phyloP scores from a whole-genome alignment of 2,329 filamentous ascomycete species.

The Amauroascus niger region DNA sequence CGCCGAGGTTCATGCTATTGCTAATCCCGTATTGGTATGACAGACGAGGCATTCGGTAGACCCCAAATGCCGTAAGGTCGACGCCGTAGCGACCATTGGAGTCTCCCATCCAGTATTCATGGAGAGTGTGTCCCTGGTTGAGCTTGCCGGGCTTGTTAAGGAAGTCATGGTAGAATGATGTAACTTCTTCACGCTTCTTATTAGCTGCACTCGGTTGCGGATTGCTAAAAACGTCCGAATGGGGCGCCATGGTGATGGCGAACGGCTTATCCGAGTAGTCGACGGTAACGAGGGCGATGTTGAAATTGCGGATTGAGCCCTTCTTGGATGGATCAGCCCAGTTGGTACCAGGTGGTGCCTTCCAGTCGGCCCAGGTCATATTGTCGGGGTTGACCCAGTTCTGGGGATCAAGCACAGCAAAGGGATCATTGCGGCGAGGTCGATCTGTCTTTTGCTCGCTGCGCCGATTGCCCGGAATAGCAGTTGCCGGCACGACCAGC shows the following conservation, averaged over 20 bases:
- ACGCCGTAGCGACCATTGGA: constrained; percentile 17
- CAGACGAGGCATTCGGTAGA: constrained; percentile 14
- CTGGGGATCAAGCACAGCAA: constrained; percentile 17
- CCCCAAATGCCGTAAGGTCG: constrained; percentile 17
- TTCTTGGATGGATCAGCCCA: constrained; percentile 16
- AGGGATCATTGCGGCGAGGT: constrained; percentile 12
- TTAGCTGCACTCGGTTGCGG: constrained; percentile 15
- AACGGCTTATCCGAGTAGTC: constrained; percentile 16
- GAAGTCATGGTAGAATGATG: constrained; percentile 16
- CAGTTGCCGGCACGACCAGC: constrained; percentile 10
- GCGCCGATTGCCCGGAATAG: not conserved
- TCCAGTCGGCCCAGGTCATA: constrained; percentile 18
- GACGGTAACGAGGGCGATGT: constrained; percentile 17
- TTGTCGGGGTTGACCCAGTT: constrained; percentile 19
- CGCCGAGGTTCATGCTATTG: constrained; percentile 13
- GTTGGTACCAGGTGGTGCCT: constrained; percentile 15
- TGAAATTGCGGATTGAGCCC: constrained; percentile 18
- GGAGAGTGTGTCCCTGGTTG: constrained; percentile 16
- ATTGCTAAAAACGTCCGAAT: constrained; percentile 15
- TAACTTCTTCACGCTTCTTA: constrained; percentile 13
- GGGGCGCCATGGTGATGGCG: constrained; percentile 11
- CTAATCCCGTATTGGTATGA: constrained; percentile 16
- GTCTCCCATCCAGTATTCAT: constrained; percentile 19
- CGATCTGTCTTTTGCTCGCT: not conserved
- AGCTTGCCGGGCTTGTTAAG: constrained; percentile 17